phyloP scores from a whole-genome alignment of 1,139 yeast genomes.

The Blastobotrys malaysiensis region DNA sequence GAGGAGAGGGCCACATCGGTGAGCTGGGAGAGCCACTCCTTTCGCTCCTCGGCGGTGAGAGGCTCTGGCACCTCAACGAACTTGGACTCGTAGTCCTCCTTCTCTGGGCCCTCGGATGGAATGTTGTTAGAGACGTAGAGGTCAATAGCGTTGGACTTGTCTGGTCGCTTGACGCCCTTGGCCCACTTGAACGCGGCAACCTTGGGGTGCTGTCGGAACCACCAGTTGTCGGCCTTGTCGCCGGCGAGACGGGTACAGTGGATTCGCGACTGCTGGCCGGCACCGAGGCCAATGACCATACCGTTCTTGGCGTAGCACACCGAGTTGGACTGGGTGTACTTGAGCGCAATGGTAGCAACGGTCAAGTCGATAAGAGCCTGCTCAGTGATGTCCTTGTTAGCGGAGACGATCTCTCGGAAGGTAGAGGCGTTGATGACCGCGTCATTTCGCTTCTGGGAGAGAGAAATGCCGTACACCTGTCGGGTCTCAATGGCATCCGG shows the following conservation, averaged over 20 bases:
- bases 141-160: conserved; percentile 96
- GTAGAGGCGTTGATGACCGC: conserved; percentile 86
- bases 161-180: conserved; percentile 97
- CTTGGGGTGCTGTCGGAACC: conserved; percentile 97
- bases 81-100: conserved; percentile 84
- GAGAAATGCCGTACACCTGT: conserved; percentile 91
- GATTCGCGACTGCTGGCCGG: conserved; percentile 98
- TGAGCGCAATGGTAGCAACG: conserved; percentile 94
- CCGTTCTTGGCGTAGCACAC: conserved; percentile 98
- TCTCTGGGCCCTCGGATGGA: conserved; percentile 89
- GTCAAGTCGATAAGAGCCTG: conserved; percentile 91
- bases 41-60: conserved; percentile 74
- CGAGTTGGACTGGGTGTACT: conserved; percentile 96
- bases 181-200: conserved; percentile 95
- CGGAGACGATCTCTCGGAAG: conserved; percentile 86
- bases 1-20: conserved; percentile 86
- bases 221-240: conserved; percentile 99
- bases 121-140: conserved; percentile 85
- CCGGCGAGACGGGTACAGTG: conserved; percentile 99
- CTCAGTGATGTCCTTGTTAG: conserved; percentile 79
- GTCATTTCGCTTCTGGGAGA: conserved; percentile 96
- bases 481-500: conserved; percentile 83
- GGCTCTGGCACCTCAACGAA: conserved; percentile 76
- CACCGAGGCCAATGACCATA: conserved; percentile 98
- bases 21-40: conserved; percentile 77